These are phyloP conservation scores for Nicotiana knightiana DNA, from an alignment of 257 asterid species.

Conservation along the genomic window DNA sequence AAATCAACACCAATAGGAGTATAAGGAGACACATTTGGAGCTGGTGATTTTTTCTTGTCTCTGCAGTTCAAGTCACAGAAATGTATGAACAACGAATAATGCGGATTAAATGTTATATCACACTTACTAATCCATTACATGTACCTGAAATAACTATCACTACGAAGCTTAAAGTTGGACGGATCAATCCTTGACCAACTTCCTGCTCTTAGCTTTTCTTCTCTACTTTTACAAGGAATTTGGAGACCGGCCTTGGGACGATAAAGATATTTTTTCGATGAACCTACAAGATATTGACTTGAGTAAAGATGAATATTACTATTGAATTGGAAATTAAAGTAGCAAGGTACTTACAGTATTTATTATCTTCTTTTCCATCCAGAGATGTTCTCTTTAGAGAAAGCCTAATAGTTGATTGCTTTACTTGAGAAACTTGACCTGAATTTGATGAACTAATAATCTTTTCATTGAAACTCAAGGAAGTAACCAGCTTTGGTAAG, in stretches of 20 bases:
- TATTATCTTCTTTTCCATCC: constrained; percentile 55
- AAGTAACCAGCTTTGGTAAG: constrained; percentile 63
- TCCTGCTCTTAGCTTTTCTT: constrained; percentile 60
- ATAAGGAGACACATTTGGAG: constrained; percentile 68
- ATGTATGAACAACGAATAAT: background rate
- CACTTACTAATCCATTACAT: too few species aligned
- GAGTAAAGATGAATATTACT: too few species aligned
- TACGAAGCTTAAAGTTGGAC: constrained; percentile 73
- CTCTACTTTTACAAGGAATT: constrained; percentile 53
- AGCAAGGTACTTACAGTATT: constrained; percentile 36
- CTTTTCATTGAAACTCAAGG: constrained; percentile 71
- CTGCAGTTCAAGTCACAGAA: constrained; percentile 36
- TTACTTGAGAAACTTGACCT: constrained; percentile 45
- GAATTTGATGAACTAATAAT: constrained; percentile 30
- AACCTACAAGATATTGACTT: constrained; percentile 30
- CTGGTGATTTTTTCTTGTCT: constrained; percentile 82
- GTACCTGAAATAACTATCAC: constrained; percentile 86
- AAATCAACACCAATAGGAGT: constrained; percentile 83
- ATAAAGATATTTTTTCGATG: constrained; percentile 54
- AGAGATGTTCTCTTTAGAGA: constrained; percentile 62
- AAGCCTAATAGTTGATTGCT: constrained; percentile 69
- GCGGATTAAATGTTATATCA: too few species aligned
- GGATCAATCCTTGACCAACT: constrained; percentile 82
- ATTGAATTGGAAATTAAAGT: background rate
- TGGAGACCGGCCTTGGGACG: constrained; percentile 79